phyloP scores from a whole-genome alignment of 1,284 basidiomycete genomes.

The Fistulinella cinereoalba region DNA sequence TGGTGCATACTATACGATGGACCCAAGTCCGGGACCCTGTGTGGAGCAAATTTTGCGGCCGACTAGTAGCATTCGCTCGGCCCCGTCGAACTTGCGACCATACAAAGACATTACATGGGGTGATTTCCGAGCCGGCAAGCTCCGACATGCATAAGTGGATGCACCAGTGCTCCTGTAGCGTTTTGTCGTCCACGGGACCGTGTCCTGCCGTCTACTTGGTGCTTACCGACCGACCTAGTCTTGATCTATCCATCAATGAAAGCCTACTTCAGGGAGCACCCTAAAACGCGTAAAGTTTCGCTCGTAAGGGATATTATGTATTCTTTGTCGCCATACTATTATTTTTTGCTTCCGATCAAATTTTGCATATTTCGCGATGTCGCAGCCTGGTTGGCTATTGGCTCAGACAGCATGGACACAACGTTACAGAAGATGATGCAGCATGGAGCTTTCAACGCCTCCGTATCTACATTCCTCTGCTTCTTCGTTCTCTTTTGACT shows the following conservation, averaged over 20 bases:
- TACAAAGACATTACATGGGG: no score
- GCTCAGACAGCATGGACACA: slow-evolving; percentile 25
- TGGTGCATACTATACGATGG: no score
- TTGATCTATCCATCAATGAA: slow-evolving; percentile 16
- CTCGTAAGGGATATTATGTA: slow-evolving; percentile 33
- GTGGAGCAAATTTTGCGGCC: not conserved
- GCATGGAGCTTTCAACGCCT: slow-evolving; percentile 15
- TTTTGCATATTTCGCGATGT: no score
- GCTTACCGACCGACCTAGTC: slow-evolving; percentile 1
- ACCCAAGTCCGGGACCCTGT: no score
- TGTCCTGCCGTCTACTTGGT: no score
- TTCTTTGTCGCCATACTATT: slow-evolving; percentile 12
- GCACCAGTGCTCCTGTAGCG: slow-evolving; percentile 1
- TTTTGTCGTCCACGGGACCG: slow-evolving; percentile 14
- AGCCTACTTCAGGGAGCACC: slow-evolving; percentile 31
- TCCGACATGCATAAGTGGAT: slow-evolving; percentile 16
- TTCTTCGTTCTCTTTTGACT: slow-evolving; percentile 4
- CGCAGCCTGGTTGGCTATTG: no score
- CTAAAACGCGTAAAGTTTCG: slow-evolving; percentile 25
- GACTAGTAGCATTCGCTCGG: slow-evolving; percentile 14
- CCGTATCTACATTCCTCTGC: slow-evolving; percentile 2
- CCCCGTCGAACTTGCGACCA: slow-evolving; percentile 24
- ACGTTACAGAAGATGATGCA: slow-evolving; percentile 17
- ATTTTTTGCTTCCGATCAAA: slow-evolving; percentile 29
- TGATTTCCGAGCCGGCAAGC: slow-evolving; percentile 25